phyloP scores from a whole-genome alignment of 805 yeast genomes.

The Lipomyces anomalus region DNA sequence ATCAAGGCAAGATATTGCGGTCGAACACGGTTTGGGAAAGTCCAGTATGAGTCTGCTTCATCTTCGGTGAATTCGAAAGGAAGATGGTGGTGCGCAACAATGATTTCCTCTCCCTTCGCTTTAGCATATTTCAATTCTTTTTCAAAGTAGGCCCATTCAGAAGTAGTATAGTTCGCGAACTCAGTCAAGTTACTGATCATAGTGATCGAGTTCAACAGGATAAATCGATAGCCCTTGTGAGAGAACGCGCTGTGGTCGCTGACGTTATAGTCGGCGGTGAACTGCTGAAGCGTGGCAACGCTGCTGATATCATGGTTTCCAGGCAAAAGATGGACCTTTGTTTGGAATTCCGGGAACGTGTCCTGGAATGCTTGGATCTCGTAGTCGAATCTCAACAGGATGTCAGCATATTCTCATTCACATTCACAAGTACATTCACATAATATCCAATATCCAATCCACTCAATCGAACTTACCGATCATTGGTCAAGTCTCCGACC shows the following conservation, averaged over 20 bases:
- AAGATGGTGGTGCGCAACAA: slow-evolving; percentile 5
- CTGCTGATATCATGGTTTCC: slow-evolving; percentile 3
- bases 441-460: too few species aligned
- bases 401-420: too few species aligned
- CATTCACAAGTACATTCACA: too few species aligned
- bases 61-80: slow-evolving; percentile 3
- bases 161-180: background rate
- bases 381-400: slow-evolving; percentile 1
- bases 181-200: slow-evolving; percentile 4
- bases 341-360: slow-evolving; percentile 1
- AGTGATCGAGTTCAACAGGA: slow-evolving; percentile 2
- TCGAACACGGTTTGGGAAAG: slow-evolving; percentile 3
- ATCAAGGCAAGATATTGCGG: background rate
- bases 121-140: background rate
- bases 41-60: slow-evolving; percentile 3
- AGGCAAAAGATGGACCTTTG: slow-evolving; percentile 2
- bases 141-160: slow-evolving; percentile 2
- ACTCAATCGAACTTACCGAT: slow-evolving; percentile 1
- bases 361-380: slow-evolving; percentile 4
- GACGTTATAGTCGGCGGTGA: slow-evolving; percentile 1
- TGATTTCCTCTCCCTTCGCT: background rate
- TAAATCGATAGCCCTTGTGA: slow-evolving; percentile 2
- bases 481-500: slow-evolving; percentile 1
- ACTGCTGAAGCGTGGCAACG: slow-evolving; percentile 1
- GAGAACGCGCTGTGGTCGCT: slow-evolving; percentile 3